Evolutionary conservation across 768 basidiomycete genomes (phyloP).

Genomic region (Termitomyces eurrhizus): DNA sequence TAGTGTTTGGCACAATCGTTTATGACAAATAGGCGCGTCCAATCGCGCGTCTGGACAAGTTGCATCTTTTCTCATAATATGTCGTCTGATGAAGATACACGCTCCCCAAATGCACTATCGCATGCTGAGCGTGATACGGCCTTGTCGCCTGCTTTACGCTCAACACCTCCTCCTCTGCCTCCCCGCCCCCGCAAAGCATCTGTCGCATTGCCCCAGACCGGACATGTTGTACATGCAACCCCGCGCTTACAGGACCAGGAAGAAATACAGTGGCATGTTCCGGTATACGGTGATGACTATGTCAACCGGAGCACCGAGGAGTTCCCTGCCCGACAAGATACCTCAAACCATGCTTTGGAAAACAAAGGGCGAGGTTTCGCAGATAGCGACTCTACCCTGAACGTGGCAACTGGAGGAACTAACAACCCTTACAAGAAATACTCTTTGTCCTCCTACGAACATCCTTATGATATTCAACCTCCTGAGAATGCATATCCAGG

Average conservation of each 20-base stretch:
- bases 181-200: conserved; percentile 4
- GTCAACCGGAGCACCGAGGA: conserved; percentile 20
- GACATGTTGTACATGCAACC: conserved; percentile 7
- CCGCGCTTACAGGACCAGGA: conserved; percentile 12
- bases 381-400: conserved; percentile 36
- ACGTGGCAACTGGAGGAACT: conserved; percentile 11
- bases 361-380: conserved; percentile 28
- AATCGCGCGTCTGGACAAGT: neutral
- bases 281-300: conserved; percentile 20
- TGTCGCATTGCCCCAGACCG: neutral
- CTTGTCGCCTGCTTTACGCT: neutral
- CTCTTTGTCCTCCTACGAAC: conserved; percentile 52
- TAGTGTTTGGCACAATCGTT: conserved; percentile 8
- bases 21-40: conserved; percentile 11
- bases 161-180: conserved; percentile 1
- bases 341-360: conserved; percentile 7
- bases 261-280: conserved; percentile 25
- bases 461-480: conserved; percentile 58
- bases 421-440: conserved; percentile 34
- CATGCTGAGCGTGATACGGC: neutral
- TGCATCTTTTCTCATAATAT: neutral
- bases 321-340: conserved; percentile 23
- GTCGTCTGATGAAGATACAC: conserved; percentile 6
- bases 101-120: neutral
- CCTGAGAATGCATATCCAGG: conserved; percentile 41